These are phyloP conservation scores for Colletotrichum nymphaeae DNA, from an alignment of 2,329 filamentous ascomycete species.

Conservation along the genomic window DNA sequence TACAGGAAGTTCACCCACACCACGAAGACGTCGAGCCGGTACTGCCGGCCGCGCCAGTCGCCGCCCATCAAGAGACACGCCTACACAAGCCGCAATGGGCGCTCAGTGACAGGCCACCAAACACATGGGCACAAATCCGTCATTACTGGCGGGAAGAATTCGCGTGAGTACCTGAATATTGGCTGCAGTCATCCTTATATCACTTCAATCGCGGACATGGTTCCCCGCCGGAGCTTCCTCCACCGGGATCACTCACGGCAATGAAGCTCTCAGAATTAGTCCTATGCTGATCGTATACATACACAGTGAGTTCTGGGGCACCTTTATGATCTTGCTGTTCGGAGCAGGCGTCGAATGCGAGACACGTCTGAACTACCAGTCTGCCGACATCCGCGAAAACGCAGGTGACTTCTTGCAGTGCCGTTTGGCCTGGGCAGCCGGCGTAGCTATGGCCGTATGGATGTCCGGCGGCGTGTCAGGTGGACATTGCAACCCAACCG, in stretches of 20 bases:
- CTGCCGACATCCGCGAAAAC: slow-evolving; percentile 24
- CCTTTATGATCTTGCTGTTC: slow-evolving; percentile 32
- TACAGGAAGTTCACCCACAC: slow-evolving; percentile 32
- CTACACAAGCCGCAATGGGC: slow-evolving; percentile 35
- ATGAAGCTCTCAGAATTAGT: not conserved
- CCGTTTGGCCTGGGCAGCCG: slow-evolving; percentile 30
- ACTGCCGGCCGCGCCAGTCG: slow-evolving; percentile 26
- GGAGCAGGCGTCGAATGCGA: slow-evolving; percentile 33
- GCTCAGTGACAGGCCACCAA: slow-evolving; percentile 26
- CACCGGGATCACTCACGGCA: not conserved
- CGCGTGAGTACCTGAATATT: slow-evolving; percentile 8
- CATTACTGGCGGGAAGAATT: slow-evolving; percentile 29
- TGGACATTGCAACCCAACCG: slow-evolving; percentile 48
- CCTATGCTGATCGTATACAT: not conserved
- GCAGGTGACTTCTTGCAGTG: slow-evolving; percentile 32
- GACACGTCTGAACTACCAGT: slow-evolving; percentile 21
- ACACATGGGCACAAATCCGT: slow-evolving; percentile 27
- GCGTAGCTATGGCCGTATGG: slow-evolving; percentile 29
- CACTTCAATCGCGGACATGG: not conserved
- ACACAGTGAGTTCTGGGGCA: slow-evolving; percentile 30
- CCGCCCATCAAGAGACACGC: slow-evolving; percentile 28
- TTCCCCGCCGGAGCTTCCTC: not conserved
- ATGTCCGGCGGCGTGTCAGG: slow-evolving; percentile 42
- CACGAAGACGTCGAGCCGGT: slow-evolving; percentile 28
- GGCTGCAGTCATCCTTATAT: not conserved